These are phyloP conservation scores for Lichtheimia ornata DNA, from an alignment of 371 early-diverging fungal genomes.

Conservation along the genomic window DNA sequence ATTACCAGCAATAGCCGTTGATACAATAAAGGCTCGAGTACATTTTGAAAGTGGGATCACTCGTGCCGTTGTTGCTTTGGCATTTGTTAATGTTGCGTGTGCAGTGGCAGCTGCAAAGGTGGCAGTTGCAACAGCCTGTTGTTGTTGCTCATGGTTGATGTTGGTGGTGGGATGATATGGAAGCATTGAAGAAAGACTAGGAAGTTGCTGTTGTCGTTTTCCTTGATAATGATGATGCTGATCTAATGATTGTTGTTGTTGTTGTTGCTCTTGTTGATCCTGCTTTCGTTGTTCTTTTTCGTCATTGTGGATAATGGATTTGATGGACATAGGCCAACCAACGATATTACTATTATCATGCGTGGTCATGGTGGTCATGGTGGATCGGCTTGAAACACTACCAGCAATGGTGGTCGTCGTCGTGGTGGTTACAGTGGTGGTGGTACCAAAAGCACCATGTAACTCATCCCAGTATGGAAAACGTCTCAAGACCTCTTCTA, in stretches of 20 bases:
- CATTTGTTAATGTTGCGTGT: constrained; percentile 12
- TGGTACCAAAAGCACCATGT: constrained; percentile 33
- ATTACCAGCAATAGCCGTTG: constrained; percentile 9
- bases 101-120: constrained; percentile 18
- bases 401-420: constrained; percentile 5
- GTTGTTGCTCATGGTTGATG: constrained; percentile 6
- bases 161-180: neutral
- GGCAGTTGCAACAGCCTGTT: constrained; percentile 17
- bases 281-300: neutral
- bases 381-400: constrained; percentile 9
- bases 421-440: constrained; percentile 12
- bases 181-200: neutral
- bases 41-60: constrained; percentile 14
- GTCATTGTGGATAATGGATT: constrained; percentile 37
- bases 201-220: neutral
- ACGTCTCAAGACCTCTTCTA: constrained; percentile 46
- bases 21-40: constrained; percentile 17
- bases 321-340: constrained; percentile 40
- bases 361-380: constrained; percentile 11
- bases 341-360: constrained; percentile 17
- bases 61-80: constrained; percentile 16
- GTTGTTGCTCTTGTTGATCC: too few relatives aligned
- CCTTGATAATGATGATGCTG: too few relatives aligned
- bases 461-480: constrained; percentile 56
- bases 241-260: too few relatives aligned